phyloP scores from a whole-genome alignment of 1,284 basidiomycete genomes.

The Cutaneotrichosporon spelunceum region DNA sequence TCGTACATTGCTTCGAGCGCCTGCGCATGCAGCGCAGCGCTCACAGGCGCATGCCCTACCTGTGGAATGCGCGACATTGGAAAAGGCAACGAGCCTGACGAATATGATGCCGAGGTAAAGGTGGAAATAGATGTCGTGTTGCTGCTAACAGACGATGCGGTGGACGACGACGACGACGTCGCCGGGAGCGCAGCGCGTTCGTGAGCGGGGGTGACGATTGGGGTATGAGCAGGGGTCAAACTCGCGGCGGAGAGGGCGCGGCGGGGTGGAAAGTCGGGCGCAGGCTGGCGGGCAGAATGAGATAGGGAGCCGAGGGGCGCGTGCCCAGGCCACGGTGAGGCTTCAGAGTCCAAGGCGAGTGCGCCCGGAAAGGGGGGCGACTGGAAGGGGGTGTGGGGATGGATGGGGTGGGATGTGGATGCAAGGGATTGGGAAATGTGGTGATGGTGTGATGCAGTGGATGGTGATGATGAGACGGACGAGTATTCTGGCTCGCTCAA shows the following conservation, averaged over 20 bases:
- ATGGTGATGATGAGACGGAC: not conserved
- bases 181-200: not conserved
- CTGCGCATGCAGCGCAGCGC: slow-evolving; percentile 3
- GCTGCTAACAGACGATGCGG: not conserved
- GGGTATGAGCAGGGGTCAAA: slow-evolving; percentile 6
- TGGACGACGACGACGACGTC: slow-evolving; percentile 3
- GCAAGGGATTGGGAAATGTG: not conserved
- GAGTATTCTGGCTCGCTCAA: slow-evolving; percentile 1
- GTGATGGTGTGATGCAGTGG: not conserved
- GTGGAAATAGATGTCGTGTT: not conserved
- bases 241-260: not conserved
- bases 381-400: not conserved
- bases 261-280: not conserved
- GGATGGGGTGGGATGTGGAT: not conserved
- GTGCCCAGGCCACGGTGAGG: not conserved
- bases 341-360: not conserved
- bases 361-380: not conserved
- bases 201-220: slow-evolving; percentile 3
- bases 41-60: slow-evolving; percentile 6
- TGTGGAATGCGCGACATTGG: slow-evolving; percentile 2
- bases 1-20: slow-evolving; percentile 5
- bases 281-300: slow-evolving; percentile 1
- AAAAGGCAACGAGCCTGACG: not conserved
- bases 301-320: slow-evolving; percentile 4
- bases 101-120: slow-evolving; percentile 1